Percentiles rank a stretch among this genome's conserved stretches.
These are phyloP conservation scores for Skeletonema marinoi DNA, from an alignment of 108 stramenopile species.

Conservation along the genomic window DNA sequence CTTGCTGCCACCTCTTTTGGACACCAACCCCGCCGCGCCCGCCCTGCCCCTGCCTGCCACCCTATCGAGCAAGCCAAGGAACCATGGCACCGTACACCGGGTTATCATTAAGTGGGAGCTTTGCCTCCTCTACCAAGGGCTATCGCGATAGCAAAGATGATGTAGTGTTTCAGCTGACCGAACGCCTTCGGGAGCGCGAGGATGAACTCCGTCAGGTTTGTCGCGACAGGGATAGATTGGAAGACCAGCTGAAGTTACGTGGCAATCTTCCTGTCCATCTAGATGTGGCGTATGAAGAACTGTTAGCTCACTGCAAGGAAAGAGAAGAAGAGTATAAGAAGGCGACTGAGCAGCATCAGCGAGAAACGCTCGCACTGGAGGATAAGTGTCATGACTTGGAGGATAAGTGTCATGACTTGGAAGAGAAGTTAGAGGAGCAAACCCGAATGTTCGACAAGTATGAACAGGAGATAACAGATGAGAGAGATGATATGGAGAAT, in stretches of 20 bases:
- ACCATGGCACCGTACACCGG: not conserved
- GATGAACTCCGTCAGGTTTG: slow-evolving; percentile 20
- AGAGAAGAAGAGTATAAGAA: slow-evolving; percentile 17
- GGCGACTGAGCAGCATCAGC: slow-evolving; percentile 4
- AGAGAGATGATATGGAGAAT: slow-evolving; percentile 8
- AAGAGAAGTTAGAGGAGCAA: slow-evolving; percentile 20
- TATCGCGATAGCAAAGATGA: slow-evolving; percentile 19
- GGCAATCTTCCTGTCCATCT: slow-evolving; percentile 21
- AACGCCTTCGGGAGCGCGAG: slow-evolving; percentile 32
- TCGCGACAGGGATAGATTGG: slow-evolving; percentile 16
- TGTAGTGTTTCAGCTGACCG: slow-evolving; percentile 17
- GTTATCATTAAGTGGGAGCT: not conserved
- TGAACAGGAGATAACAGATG: not conserved
- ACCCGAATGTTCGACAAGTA: slow-evolving; percentile 9
- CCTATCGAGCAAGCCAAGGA: not conserved
- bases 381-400: slow-evolving; percentile 15
- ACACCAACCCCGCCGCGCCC: too few relatives aligned
- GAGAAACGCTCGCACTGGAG: slow-evolving; percentile 16
- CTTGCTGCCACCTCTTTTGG: too few relatives aligned
- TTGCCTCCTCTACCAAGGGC: slow-evolving; percentile 1
- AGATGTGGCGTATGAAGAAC: slow-evolving; percentile 26
- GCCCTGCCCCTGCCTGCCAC: too few relatives aligned
- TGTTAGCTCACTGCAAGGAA: slow-evolving; percentile 13
- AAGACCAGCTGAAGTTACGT: slow-evolving; percentile 16
- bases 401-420: slow-evolving; percentile 15